Evolutionary conservation across 2,329 filamentous ascomycete species (phyloP).

Genomic region (Sporothrix dimorphospora): DNA sequence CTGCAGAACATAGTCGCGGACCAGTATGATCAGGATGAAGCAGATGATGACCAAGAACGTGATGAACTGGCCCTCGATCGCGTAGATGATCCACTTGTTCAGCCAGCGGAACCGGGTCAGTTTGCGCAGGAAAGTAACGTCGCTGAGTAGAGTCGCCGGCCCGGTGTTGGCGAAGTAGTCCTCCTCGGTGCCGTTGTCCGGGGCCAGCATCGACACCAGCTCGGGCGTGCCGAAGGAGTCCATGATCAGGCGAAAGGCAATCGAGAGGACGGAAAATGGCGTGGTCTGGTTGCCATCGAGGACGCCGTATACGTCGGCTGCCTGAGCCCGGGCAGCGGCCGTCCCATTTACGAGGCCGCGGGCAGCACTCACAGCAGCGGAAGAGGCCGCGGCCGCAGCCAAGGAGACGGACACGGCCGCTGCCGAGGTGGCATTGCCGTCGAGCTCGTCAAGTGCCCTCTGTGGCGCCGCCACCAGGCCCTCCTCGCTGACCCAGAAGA

Average conservation of each 20-base stretch:
- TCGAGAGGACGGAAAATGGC: conserved; percentile 42
- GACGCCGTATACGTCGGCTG: neutral
- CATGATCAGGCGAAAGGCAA: conserved; percentile 40
- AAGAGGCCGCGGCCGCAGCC: neutral
- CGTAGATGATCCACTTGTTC: conserved; percentile 79
- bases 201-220: conserved; percentile 28
- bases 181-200: conserved; percentile 35
- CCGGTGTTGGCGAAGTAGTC: conserved; percentile 29
- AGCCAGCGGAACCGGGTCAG: conserved; percentile 70
- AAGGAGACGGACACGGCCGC: neutral
- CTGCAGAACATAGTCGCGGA: conserved; percentile 96
- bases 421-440: neutral
- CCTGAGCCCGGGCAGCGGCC: neutral
- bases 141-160: conserved; percentile 56
- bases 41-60: conserved; percentile 88
- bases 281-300: conserved; percentile 39
- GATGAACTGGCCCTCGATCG: conserved; percentile 91
- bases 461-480: conserved; percentile 48
- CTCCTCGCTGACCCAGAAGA: conserved; percentile 93
- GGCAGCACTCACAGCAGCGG: neutral
- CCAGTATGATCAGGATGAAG: conserved; percentile 96
- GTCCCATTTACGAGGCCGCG: neutral
- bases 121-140: conserved; percentile 60
- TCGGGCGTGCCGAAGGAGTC: conserved; percentile 36
- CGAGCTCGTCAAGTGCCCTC: neutral